A percentile compares a stretch with the other conserved stretches of the same genome.
Conservation (phyloP, 495 filamentous ascomycete species). For the Tuber microsphaerosporum region DNA sequence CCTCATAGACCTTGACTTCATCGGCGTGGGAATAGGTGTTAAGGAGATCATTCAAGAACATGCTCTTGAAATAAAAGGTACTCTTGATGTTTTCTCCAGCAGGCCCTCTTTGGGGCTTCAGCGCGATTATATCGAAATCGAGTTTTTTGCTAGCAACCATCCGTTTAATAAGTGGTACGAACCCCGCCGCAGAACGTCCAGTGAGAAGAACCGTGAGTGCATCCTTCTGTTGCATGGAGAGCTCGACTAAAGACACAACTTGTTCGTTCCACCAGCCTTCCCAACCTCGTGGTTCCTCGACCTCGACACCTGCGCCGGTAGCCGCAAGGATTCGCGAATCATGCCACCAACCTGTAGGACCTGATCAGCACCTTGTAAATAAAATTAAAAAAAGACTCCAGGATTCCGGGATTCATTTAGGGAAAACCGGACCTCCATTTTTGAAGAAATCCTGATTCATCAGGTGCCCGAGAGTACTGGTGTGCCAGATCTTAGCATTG, state of each 20-base stretch:
- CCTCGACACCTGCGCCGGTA: slow-evolving; percentile 74
- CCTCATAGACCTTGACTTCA: slow-evolving; percentile 67
- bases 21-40: slow-evolving; percentile 75
- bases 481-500: slow-evolving; percentile 81
- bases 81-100: slow-evolving; percentile 63
- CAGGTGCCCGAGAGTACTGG: slow-evolving; percentile 64
- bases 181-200: slow-evolving; percentile 70
- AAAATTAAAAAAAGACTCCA: not conserved
- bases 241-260: slow-evolving; percentile 71
- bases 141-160: slow-evolving; percentile 73
- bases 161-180: slow-evolving; percentile 70
- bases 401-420: not conserved
- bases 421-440: slow-evolving; percentile 52
- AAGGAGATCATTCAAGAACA: slow-evolving; percentile 68
- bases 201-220: slow-evolving; percentile 81
- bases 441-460: slow-evolving; percentile 66
- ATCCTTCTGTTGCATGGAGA: slow-evolving; percentile 82
- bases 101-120: slow-evolving; percentile 81
- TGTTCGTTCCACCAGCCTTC: slow-evolving; percentile 96
- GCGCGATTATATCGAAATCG: slow-evolving; percentile 77
- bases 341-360: slow-evolving; percentile 75
- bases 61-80: slow-evolving; percentile 84
- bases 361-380: not conserved
- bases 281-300: slow-evolving; percentile 80
- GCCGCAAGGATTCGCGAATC: slow-evolving; percentile 76